phyloP scores from a whole-genome alignment of 257 asterid species.

The Lavandula angustifolia region DNA sequence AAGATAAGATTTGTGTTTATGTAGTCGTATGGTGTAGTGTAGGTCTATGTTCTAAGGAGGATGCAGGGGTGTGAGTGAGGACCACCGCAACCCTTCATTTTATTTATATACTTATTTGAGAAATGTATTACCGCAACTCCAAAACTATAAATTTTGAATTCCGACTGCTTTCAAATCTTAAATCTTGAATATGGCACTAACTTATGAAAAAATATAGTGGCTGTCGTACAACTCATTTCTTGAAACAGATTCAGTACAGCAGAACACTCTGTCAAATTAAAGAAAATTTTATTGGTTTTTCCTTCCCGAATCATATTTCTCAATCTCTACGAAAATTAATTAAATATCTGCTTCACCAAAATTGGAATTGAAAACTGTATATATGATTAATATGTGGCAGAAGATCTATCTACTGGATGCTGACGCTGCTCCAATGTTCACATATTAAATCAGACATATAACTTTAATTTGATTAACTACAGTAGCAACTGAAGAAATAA shows the following conservation, averaged over 20 bases:
- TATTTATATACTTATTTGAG: too few species aligned
- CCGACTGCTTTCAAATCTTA: too few species aligned
- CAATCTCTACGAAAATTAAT: not conserved
- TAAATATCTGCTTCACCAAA: not conserved
- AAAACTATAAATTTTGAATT: too few species aligned
- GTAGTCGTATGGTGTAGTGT: too few species aligned
- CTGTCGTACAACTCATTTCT: not conserved
- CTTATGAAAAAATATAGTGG: too few species aligned
- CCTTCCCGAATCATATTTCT: slow-evolving; percentile 4
- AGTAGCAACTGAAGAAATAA: slow-evolving; percentile 1
- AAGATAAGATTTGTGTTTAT: too few species aligned
- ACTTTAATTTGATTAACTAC: slow-evolving; percentile 22
- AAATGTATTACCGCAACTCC: too few species aligned
- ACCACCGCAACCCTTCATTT: too few species aligned
- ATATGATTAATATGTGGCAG: not conserved
- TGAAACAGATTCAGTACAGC: not conserved
- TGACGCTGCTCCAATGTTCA: not conserved
- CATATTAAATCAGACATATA: not conserved
- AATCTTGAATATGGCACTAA: too few species aligned
- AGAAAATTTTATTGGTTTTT: not conserved
- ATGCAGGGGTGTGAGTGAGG: too few species aligned
- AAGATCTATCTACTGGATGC: not conserved
- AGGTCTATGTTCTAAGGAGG: too few species aligned
- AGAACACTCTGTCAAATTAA: not conserved
- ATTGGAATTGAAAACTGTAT: not conserved